Conservation (phyloP, 2,329 filamentous ascomycete species). For the Alternaria ventricosa region DNA sequence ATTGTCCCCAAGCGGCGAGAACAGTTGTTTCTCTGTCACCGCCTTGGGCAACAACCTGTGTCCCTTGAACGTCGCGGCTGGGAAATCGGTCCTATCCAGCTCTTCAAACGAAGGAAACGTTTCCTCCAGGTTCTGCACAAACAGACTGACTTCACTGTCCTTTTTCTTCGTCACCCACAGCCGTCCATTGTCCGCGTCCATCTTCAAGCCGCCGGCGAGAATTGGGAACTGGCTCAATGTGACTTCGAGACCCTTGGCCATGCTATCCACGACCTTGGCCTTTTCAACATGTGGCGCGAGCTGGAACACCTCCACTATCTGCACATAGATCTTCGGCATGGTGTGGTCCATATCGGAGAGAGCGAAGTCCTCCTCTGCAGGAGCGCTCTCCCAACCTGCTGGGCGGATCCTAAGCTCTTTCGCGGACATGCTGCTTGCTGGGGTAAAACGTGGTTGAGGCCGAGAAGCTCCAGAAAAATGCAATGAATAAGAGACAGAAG, state of each 20-base stretch:
- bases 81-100: conserved; percentile 23
- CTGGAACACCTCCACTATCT: conserved; percentile 23
- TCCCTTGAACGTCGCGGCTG: neutral
- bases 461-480: neutral
- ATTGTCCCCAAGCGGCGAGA: neutral
- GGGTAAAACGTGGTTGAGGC: neutral
- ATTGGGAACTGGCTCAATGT: conserved; percentile 21
- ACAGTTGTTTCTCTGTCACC: conserved; percentile 1
- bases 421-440: neutral
- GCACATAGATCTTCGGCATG: conserved; percentile 29
- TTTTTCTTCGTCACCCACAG: conserved; percentile 23
- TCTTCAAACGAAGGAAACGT: conserved; percentile 19
- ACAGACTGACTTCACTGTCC: conserved; percentile 14
- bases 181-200: conserved; percentile 15
- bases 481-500: neutral
- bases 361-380: neutral
- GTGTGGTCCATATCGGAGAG: conserved; percentile 6
- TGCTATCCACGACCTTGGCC: conserved; percentile 13
- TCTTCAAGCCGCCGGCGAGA: conserved; percentile 18
- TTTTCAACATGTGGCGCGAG: conserved; percentile 10
- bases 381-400: neutral
- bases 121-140: conserved; percentile 16
- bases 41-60: neutral
- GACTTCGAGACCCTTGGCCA: conserved; percentile 19
- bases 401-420: neutral